Evolutionary conservation across 495 filamentous ascomycete species (phyloP).

Genomic region (Penicilliopsis zonata): DNA sequence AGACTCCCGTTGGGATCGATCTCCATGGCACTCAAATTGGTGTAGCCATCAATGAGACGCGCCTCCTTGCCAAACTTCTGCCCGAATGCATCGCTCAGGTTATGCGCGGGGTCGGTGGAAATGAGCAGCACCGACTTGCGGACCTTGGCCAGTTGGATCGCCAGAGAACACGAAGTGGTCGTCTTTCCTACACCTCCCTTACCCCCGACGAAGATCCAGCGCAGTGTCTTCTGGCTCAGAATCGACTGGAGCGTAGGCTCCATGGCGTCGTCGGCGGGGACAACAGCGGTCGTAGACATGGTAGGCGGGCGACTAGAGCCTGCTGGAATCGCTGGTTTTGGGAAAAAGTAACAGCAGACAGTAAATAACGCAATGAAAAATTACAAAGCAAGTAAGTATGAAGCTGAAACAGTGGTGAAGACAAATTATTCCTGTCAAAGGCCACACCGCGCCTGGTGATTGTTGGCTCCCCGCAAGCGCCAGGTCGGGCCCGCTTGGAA

Average conservation of each 20-base stretch:
- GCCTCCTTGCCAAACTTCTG: constrained; percentile 99
- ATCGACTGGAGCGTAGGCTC: constrained; percentile 92
- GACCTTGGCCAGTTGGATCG: constrained; percentile 94
- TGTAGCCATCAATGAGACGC: constrained; percentile 78
- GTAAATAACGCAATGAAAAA: neutral
- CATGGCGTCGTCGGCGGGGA: constrained; percentile 65
- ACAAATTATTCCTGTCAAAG: too few species aligned
- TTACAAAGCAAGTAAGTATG: too few species aligned
- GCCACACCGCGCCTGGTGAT: too few species aligned
- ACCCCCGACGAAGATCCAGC: constrained; percentile 98
- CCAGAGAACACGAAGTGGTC: constrained; percentile 93
- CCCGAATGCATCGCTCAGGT: constrained; percentile 93
- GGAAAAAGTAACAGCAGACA: too few species aligned
- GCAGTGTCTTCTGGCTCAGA: constrained; percentile 82
- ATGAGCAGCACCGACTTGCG: constrained; percentile 94
- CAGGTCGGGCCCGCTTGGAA: neutral
- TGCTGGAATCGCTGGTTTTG: too few species aligned
- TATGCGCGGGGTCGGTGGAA: constrained; percentile 97
- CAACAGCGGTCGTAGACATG: constrained; percentile 53
- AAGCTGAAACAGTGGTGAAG: too few species aligned
- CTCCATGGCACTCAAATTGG: constrained; percentile 96
- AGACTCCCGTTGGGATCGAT: constrained; percentile 98
- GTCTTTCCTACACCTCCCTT: constrained; percentile 99
- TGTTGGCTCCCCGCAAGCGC: constrained; percentile 2
- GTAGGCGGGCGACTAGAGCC: too few species aligned